Evolutionary conservation across 1,139 yeast species (phyloP).

Genomic region (Petasospora fabianii): DNA sequence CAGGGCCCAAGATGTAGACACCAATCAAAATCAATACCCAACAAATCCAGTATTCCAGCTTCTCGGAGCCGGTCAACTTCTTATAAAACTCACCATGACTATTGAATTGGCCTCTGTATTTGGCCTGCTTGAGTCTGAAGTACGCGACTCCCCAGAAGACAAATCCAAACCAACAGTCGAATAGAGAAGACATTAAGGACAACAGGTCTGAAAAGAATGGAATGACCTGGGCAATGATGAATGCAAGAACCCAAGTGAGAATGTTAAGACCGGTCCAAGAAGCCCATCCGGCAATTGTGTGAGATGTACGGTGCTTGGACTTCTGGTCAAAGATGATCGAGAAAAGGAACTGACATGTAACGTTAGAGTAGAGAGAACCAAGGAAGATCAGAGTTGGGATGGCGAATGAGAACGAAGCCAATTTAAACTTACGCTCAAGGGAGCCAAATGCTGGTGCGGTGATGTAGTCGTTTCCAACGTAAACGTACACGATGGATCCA

Average conservation of each 20-base stretch:
- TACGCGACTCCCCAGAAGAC: slow-evolving; percentile 65
- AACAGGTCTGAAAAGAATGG: slow-evolving; percentile 59
- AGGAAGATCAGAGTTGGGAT: slow-evolving; percentile 56
- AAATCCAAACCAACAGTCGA: slow-evolving; percentile 65
- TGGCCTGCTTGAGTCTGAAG: slow-evolving; percentile 38
- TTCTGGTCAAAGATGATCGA: slow-evolving; percentile 40
- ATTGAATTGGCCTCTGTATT: slow-evolving; percentile 27
- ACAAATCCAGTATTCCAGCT: slow-evolving; percentile 37
- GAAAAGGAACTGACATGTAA: slow-evolving; percentile 49
- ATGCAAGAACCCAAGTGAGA: slow-evolving; percentile 49
- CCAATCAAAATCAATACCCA: slow-evolving; percentile 43
- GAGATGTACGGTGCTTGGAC: slow-evolving; percentile 43
- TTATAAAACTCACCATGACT: slow-evolving; percentile 30
- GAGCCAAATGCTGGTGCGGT: slow-evolving; percentile 62
- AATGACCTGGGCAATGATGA: slow-evolving; percentile 57
- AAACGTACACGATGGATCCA: slow-evolving; percentile 54
- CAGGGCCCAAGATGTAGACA: slow-evolving; percentile 55
- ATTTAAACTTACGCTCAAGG: slow-evolving; percentile 42
- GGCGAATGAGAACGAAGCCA: slow-evolving; percentile 57
- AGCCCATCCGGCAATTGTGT: slow-evolving; percentile 47
- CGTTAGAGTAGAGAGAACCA: slow-evolving; percentile 54
- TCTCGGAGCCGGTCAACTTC: slow-evolving; percentile 28
- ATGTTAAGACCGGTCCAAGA: slow-evolving; percentile 46
- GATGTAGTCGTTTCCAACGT: slow-evolving; percentile 51
- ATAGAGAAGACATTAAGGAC: slow-evolving; percentile 58